Percentiles rank a stretch among this genome's conserved stretches.
Conservation (phyloP, 768 basidiomycete species). For the Lenzites betulinus region DNA sequence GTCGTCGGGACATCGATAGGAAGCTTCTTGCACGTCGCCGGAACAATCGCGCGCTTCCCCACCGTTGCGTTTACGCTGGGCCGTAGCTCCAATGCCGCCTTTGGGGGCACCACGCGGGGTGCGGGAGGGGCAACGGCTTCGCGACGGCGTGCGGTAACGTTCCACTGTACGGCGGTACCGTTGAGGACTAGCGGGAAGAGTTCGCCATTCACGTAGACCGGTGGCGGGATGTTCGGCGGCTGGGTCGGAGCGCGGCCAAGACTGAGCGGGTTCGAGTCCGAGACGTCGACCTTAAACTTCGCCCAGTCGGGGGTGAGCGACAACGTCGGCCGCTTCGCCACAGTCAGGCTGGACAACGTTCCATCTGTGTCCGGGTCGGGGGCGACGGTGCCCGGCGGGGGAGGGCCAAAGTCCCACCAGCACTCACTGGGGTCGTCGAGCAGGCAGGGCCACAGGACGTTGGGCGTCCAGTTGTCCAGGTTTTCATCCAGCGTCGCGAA, state of each 20-base stretch:
- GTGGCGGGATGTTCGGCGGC: conserved; percentile 5
- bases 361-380: neutral
- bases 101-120: neutral
- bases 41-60: neutral
- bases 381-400: neutral
- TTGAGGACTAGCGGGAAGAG: neutral
- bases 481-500: neutral
- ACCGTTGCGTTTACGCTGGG: neutral
- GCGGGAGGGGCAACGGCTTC: neutral
- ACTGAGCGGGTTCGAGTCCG: neutral
- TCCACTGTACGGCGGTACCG: neutral
- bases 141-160: neutral
- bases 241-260: neutral
- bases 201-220: conserved; percentile 1
- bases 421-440: conserved; percentile 4
- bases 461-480: neutral
- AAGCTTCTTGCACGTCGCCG: neutral
- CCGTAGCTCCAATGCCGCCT: neutral
- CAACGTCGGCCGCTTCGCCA: neutral
- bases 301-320: neutral
- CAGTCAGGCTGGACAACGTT: neutral
- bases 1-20: neutral
- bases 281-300: neutral
- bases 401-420: conserved; percentile 10
- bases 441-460: conserved; percentile 5